phyloP scores from a whole-genome alignment of 352 stramenopile genomes.

The Phytophthora sp. region DNA sequence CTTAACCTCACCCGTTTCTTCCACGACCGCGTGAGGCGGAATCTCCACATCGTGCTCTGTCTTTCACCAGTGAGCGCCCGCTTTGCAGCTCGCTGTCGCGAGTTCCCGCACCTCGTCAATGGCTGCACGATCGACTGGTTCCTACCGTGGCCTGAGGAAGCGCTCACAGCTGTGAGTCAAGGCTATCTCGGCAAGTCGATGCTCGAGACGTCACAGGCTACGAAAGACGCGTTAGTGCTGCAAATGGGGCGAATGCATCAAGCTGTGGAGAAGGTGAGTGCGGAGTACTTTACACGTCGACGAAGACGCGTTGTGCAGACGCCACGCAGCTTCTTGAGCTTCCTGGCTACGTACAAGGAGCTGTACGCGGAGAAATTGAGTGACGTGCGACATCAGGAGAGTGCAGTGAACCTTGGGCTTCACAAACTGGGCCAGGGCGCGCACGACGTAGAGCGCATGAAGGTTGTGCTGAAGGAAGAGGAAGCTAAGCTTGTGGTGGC shows the following conservation, averaged over 20 bases:
- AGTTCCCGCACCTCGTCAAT: slow-evolving; percentile 90
- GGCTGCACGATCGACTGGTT: slow-evolving; percentile 93
- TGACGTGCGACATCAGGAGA: slow-evolving; percentile 84
- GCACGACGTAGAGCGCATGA: slow-evolving; percentile 92
- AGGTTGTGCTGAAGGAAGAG: slow-evolving; percentile 85
- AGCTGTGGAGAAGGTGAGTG: slow-evolving; percentile 71
- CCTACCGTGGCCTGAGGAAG: slow-evolving; percentile 88
- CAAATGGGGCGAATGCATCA: slow-evolving; percentile 84
- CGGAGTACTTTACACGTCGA: slow-evolving; percentile 79
- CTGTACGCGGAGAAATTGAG: slow-evolving; percentile 79
- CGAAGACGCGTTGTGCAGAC: slow-evolving; percentile 90
- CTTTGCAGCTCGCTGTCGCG: slow-evolving; percentile 83
- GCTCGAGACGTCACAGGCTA: slow-evolving; percentile 59
- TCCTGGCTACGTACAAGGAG: slow-evolving; percentile 77
- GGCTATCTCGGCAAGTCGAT: slow-evolving; percentile 77
- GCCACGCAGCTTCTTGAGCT: slow-evolving; percentile 88
- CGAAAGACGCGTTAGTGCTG: slow-evolving; percentile 64
- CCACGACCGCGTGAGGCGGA: slow-evolving; percentile 80
- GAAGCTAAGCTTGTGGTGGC: slow-evolving; percentile 88
- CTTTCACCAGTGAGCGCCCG: slow-evolving; percentile 84
- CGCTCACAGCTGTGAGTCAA: slow-evolving; percentile 81
- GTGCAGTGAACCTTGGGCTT: slow-evolving; percentile 84
- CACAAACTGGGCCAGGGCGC: slow-evolving; percentile 89
- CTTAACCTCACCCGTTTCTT: slow-evolving; percentile 90
- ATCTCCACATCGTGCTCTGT: slow-evolving; percentile 89